A percentile compares a stretch with the other conserved stretches of the same genome.
phyloP scores from a whole-genome alignment of 257 asterid genomes.

The Lavandula angustifolia region DNA sequence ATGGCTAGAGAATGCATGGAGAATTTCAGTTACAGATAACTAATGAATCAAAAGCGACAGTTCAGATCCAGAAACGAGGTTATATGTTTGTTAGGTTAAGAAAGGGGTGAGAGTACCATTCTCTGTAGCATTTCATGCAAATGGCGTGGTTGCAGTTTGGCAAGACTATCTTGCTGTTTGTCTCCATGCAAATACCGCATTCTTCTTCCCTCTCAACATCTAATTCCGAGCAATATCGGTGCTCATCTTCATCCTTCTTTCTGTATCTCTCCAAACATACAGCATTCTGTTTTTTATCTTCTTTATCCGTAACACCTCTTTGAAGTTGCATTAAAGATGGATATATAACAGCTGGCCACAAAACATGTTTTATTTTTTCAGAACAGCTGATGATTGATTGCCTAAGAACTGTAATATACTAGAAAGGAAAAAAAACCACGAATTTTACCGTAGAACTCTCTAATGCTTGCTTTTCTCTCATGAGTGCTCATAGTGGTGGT shows the following conservation, averaged over 20 bases:
- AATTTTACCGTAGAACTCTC: constrained; percentile 86
- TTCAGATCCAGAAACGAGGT: neutral
- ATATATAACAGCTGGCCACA: constrained; percentile 76
- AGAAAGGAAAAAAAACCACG: neutral
- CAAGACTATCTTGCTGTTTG: constrained; percentile 75
- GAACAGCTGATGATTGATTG: constrained; percentile 12
- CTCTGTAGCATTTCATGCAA: constrained; percentile 93
- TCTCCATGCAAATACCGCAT: constrained; percentile 98
- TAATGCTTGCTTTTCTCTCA: constrained; percentile 90
- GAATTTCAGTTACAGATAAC: neutral
- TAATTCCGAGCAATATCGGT: constrained; percentile 47
- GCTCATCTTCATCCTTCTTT: constrained; percentile 74
- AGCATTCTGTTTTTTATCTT: constrained; percentile 82
- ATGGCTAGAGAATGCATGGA: neutral
- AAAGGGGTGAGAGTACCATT: constrained; percentile 55
- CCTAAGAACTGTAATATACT: constrained; percentile 1
- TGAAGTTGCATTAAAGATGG: constrained; percentile 89
- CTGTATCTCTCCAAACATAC: constrained; percentile 73
- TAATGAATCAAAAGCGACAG: neutral
- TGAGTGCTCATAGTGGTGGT: constrained; percentile 93
- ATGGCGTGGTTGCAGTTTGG: constrained; percentile 83
- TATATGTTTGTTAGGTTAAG: neutral
- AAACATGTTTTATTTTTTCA: constrained; percentile 27
- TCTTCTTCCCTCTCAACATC: constrained; percentile 92
- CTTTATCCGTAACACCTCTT: constrained; percentile 78